A percentile compares a stretch with the other conserved stretches of the same genome.
phyloP scores from a whole-genome alignment of 768 basidiomycete genomes.

The Suillus brevipes region DNA sequence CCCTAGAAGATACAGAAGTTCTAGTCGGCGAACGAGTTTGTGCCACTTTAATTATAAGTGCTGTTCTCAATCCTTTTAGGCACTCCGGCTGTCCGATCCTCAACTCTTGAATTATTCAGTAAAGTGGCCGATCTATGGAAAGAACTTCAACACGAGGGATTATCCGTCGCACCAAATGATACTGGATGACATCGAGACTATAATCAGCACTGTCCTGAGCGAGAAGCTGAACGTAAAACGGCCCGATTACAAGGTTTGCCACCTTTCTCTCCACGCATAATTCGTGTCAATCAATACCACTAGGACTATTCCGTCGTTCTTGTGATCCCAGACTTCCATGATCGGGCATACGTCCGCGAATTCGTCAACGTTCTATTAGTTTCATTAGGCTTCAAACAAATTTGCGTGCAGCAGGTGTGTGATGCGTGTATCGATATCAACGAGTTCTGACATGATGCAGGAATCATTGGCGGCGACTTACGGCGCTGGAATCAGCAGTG shows the following conservation, averaged over 20 bases:
- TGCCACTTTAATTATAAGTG: background rate
- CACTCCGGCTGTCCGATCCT: conserved; percentile 70
- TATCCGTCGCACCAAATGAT: conserved; percentile 71
- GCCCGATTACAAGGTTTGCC: conserved; percentile 59
- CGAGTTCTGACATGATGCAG: conserved; percentile 37
- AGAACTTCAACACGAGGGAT: conserved; percentile 78
- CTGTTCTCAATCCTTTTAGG: conserved; percentile 43
- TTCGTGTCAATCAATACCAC: background rate
- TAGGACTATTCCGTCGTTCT: conserved; percentile 88
- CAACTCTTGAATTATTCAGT: conserved; percentile 66
- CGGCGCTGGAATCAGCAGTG: conserved; percentile 91
- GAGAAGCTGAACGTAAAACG: conserved; percentile 56
- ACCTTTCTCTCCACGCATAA: background rate
- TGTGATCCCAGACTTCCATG: conserved; percentile 90
- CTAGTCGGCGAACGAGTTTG: conserved; percentile 72
- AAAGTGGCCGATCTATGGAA: conserved; percentile 80
- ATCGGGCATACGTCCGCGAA: conserved; percentile 79
- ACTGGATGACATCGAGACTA: conserved; percentile 74
- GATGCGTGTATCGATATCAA: background rate
- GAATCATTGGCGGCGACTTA: conserved; percentile 93
- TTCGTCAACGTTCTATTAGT: conserved; percentile 71
- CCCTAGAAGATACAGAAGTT: conserved; percentile 43
- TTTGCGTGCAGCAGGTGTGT: conserved; percentile 85
- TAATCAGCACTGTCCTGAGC: conserved; percentile 62
- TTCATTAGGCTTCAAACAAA: conserved; percentile 88